A percentile compares a stretch with the other conserved stretches of the same genome.
Conservation (phyloP, 768 basidiomycete genomes). For the Lentinus brumalis region DNA sequence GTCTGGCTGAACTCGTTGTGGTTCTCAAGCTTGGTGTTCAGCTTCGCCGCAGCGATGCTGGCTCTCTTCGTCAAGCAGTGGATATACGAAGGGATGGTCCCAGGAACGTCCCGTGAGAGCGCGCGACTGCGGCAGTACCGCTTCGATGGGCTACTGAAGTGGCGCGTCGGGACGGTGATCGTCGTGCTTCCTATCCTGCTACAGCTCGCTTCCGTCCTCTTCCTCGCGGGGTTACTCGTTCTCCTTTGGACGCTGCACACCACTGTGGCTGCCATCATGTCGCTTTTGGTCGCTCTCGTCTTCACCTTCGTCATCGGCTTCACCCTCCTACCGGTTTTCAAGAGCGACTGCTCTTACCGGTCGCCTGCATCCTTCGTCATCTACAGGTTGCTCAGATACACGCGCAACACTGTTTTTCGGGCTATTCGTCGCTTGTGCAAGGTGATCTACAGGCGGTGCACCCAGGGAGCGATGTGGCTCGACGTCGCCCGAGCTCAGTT, state of each 20-base stretch:
- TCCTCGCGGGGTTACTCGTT: constrained; percentile 23
- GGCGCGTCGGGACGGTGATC: constrained; percentile 18
- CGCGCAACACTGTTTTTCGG: too few relatives aligned
- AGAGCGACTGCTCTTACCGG: too few relatives aligned
- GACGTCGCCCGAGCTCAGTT: too few relatives aligned
- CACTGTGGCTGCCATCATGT: constrained; percentile 4
- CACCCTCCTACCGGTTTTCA: too few relatives aligned
- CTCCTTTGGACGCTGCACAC: constrained; percentile 16
- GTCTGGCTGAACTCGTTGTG: constrained; percentile 22
- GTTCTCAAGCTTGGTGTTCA: constrained; percentile 24
- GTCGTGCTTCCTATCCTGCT: constrained; percentile 16
- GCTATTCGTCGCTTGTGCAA: too few relatives aligned
- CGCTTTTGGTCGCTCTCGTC: too few relatives aligned
- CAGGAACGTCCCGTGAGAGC: constrained; percentile 19
- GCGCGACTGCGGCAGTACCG: constrained; percentile 26
- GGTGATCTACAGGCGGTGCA: too few relatives aligned
- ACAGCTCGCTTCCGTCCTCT: constrained; percentile 17
- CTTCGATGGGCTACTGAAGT: constrained; percentile 19
- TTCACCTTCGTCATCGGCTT: too few relatives aligned
- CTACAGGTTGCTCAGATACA: too few relatives aligned
- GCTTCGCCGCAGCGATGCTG: constrained; percentile 24
- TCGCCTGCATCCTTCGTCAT: too few relatives aligned
- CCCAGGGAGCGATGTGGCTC: too few relatives aligned
- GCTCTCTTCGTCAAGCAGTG: constrained; percentile 29
- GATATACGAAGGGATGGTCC: constrained; percentile 20